Evolutionary conservation across 345 rosid genomes (phyloP), one percentile per base, ranked within the genome.

Genomic region (Hibiscus tridactylites): DNA sequence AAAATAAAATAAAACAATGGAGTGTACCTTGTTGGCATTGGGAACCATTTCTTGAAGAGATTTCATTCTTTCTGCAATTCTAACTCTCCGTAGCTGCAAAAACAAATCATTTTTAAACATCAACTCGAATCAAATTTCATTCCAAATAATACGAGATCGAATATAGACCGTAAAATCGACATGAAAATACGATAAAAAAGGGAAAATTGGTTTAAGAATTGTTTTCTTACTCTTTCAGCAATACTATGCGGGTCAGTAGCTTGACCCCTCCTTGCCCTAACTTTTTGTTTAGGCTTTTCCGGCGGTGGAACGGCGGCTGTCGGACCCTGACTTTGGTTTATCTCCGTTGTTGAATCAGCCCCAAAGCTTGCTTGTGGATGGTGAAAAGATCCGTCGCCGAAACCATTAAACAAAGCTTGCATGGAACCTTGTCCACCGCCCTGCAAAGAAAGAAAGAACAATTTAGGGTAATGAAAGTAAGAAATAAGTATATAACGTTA

Each of bases 211-310:
- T 58, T 19, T 17, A 54, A 19, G 2, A 26, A 58, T 56, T 3
- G 9, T 58, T 58, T 1, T 58, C 50, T 53, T 87, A 95, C 99
- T 62, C 99, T 73, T 77, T 95, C 99, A 52, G 99, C 99, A 16
- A 95, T 92, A 78, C 99, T 95, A 63, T 95, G 99, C 28, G 99
- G 99, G 74, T 92, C 99, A 24, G 99, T 95, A 37, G 99, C 99
- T 84, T 95, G 99, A 67, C 98, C 99, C 83, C 99, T 85, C 74
- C 99, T 78, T 17, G 99, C 99, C 75, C 99, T 81, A n/a, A 89
- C 89, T 71, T 92, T 83, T 58, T 88, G 98, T 79, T 79, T 90
- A 0, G 93, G 93, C 64, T 88, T 56, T 56, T 56, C 60, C 12
- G 28, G 90, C 8, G 81, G 82, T 4, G 92, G 80, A 28, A 85